phyloP scores from a whole-genome alignment of 2,329 filamentous ascomycete genomes.

The Colletotrichum brevisporum region DNA sequence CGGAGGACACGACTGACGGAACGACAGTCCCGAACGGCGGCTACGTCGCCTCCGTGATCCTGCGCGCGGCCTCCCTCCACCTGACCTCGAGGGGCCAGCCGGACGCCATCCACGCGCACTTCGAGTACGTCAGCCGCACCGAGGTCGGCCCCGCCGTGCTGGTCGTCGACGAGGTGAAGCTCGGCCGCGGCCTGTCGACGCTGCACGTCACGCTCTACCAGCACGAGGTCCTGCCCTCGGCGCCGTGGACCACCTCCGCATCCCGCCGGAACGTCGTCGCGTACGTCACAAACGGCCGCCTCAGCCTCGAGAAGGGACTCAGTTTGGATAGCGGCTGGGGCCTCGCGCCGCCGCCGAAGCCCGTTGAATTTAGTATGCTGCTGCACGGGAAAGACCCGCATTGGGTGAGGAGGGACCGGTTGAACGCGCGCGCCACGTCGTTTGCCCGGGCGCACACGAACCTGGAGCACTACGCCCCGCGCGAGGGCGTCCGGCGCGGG shows the following conservation, averaged over 20 bases:
- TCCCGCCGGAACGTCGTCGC: constrained; percentile 51
- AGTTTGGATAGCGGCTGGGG: constrained; percentile 34
- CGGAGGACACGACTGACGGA: neutral
- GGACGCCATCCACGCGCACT: constrained; percentile 56
- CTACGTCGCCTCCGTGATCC: constrained; percentile 58
- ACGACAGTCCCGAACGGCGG: constrained; percentile 60
- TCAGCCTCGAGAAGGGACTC: constrained; percentile 50
- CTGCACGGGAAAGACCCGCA: constrained; percentile 45
- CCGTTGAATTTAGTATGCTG: constrained; percentile 47
- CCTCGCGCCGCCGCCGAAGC: constrained; percentile 40
- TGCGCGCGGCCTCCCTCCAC: constrained; percentile 53
- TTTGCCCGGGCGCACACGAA: constrained; percentile 48
- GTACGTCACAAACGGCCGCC: constrained; percentile 57
- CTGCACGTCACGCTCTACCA: constrained; percentile 60
- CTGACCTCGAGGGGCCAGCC: constrained; percentile 51
- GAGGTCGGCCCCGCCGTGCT: constrained; percentile 54
- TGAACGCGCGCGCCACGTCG: constrained; percentile 16
- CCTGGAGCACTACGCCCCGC: constrained; percentile 42
- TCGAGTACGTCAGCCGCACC: constrained; percentile 58
- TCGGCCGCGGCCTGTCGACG: constrained; percentile 57
- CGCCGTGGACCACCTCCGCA: constrained; percentile 53
- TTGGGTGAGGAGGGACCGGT: constrained; percentile 44
- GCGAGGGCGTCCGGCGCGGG: constrained; percentile 31
- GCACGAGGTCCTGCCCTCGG: constrained; percentile 47
- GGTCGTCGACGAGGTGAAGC: constrained; percentile 57